Evolutionary conservation across 2,329 filamentous ascomycete genomes (phyloP).

Genomic region (Calonectria honghensis): DNA sequence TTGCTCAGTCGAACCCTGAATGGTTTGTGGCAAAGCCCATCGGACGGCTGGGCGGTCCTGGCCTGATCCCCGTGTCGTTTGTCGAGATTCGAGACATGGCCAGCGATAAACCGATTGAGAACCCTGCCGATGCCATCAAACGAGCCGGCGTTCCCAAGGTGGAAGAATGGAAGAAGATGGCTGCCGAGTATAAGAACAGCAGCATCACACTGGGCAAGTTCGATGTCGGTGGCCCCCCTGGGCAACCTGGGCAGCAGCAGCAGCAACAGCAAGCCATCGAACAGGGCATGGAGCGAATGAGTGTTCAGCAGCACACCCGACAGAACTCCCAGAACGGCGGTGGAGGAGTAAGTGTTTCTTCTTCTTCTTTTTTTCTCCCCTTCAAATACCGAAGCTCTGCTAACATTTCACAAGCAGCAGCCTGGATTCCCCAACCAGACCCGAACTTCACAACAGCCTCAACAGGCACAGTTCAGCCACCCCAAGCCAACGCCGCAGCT

Average conservation of each 20-base stretch:
- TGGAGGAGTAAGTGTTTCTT: conserved; percentile 51
- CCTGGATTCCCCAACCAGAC: conserved; percentile 55
- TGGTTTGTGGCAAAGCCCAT: conserved; percentile 99
- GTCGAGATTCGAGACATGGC: conserved; percentile 97
- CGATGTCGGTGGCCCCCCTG: conserved; percentile 71
- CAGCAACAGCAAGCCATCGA: conserved; percentile 69
- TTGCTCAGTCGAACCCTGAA: conserved; percentile 97
- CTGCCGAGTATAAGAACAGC: conserved; percentile 98
- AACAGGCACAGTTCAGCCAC: conserved; percentile 60
- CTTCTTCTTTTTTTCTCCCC: background rate
- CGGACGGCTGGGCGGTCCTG: conserved; percentile 93
- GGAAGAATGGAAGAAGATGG: conserved; percentile 99
- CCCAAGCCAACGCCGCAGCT: conserved; percentile 71
- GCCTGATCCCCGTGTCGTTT: conserved; percentile 96
- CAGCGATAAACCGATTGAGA: conserved; percentile 86
- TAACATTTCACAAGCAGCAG: conserved; percentile 48
- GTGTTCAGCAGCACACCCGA: conserved; percentile 69
- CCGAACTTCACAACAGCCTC: conserved; percentile 56
- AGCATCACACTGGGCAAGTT: conserved; percentile 97
- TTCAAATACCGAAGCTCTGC: background rate
- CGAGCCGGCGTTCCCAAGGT: conserved; percentile 94
- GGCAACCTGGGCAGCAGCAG: conserved; percentile 55
- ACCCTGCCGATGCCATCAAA: conserved; percentile 89
- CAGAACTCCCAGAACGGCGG: conserved; percentile 54
- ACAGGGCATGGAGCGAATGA: conserved; percentile 86